Evolutionary conservation across 2,329 filamentous ascomycete genomes (phyloP).

Genomic region (Trichophyton schoenleinii): DNA sequence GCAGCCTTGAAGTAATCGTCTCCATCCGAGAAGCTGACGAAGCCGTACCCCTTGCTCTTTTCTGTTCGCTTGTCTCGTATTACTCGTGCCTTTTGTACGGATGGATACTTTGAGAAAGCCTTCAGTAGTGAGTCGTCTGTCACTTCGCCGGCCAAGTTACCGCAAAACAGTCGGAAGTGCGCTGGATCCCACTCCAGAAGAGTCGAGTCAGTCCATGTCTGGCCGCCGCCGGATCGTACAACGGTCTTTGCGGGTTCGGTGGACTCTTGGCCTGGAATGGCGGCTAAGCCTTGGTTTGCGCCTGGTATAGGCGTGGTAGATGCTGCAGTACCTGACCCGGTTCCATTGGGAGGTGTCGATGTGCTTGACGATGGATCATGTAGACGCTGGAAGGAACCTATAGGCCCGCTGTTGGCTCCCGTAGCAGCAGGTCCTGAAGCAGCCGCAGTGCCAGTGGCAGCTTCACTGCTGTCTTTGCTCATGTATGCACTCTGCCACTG

Average conservation of each 20-base stretch:
- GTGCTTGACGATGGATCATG: slow-evolving; percentile 13
- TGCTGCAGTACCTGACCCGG: slow-evolving; percentile 16
- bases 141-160: slow-evolving; percentile 91
- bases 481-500: slow-evolving; percentile 90
- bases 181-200: slow-evolving; percentile 92
- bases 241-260: slow-evolving; percentile 62
- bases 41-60: slow-evolving; percentile 92
- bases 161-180: slow-evolving; percentile 89
- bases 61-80: slow-evolving; percentile 90
- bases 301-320: slow-evolving; percentile 31
- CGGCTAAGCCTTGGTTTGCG: slow-evolving; percentile 26
- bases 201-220: slow-evolving; percentile 79
- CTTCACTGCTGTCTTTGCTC: slow-evolving; percentile 40
- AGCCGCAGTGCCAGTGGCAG: slow-evolving; percentile 21
- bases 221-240: slow-evolving; percentile 73
- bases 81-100: slow-evolving; percentile 83
- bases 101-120: slow-evolving; percentile 78
- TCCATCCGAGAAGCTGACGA: slow-evolving; percentile 87
- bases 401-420: slow-evolving; percentile 34
- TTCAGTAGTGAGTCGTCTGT: slow-evolving; percentile 93
- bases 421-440: slow-evolving; percentile 27
- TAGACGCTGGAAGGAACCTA: slow-evolving; percentile 25
- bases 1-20: slow-evolving; percentile 95
- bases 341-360: slow-evolving; percentile 21
- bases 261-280: slow-evolving; percentile 30